Evolutionary conservation across 1,284 basidiomycete genomes (phyloP).

Genomic region (Ustilago shanxiensis): DNA sequence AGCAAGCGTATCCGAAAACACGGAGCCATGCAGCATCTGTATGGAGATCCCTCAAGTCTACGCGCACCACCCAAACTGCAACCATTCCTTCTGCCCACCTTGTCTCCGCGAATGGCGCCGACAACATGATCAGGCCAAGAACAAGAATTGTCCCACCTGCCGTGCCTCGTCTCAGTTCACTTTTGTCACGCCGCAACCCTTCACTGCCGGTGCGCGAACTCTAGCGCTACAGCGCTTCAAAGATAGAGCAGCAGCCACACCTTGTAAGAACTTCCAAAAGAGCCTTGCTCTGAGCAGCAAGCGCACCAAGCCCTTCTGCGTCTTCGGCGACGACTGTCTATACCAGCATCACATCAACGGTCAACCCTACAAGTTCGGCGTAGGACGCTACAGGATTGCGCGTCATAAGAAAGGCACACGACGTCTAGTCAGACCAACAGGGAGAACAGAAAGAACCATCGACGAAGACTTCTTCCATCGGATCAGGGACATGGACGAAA

Average conservation of each 20-base stretch:
- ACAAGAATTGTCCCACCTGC: slow-evolving; percentile 46
- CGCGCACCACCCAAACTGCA: slow-evolving; percentile 44
- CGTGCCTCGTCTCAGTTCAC: slow-evolving; percentile 29
- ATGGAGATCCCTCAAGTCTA: slow-evolving; percentile 42
- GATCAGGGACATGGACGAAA: slow-evolving; percentile 16
- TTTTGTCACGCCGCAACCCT: slow-evolving; percentile 37
- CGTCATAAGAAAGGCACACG: slow-evolving; percentile 6
- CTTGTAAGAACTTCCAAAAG: slow-evolving; percentile 44
- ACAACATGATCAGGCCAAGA: slow-evolving; percentile 20
- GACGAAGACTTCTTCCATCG: slow-evolving; percentile 7
- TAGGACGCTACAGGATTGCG: slow-evolving; percentile 8
- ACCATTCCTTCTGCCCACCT: slow-evolving; percentile 45
- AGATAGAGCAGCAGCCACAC: slow-evolving; percentile 22
- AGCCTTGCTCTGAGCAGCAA: slow-evolving; percentile 24
- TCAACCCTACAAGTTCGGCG: slow-evolving; percentile 24
- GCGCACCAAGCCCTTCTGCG: slow-evolving; percentile 27
- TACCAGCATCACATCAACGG: slow-evolving; percentile 40
- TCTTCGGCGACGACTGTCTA: slow-evolving; percentile 47
- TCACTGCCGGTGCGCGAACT: slow-evolving; percentile 12
- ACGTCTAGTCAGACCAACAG: slow-evolving; percentile 7
- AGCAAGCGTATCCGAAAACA: slow-evolving; percentile 15
- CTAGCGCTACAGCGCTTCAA: slow-evolving; percentile 26
- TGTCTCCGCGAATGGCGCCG: slow-evolving; percentile 44
- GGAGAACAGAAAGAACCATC: neutral
- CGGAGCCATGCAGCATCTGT: slow-evolving; percentile 42